Conservation (phyloP, 257 asterid species). For the Solanum piurae region DNA sequence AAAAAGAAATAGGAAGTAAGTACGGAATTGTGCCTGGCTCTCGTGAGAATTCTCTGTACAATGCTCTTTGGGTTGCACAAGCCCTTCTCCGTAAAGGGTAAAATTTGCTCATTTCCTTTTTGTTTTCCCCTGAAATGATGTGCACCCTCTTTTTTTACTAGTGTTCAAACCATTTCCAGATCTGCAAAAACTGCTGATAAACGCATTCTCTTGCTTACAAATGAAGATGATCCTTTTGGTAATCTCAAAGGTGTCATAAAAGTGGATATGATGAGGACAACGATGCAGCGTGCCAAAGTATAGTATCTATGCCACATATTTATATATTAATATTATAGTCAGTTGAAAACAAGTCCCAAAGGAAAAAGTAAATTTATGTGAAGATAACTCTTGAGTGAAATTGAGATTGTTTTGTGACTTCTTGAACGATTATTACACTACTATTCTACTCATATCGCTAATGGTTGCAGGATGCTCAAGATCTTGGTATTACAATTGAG, state of each 20-base stretch:
- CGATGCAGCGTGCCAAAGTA: conserved; percentile 93
- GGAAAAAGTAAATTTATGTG: neutral
- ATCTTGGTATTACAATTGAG: conserved; percentile 82
- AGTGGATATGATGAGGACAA: conserved; percentile 91
- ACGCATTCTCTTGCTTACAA: conserved; percentile 75
- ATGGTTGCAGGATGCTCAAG: conserved; percentile 82
- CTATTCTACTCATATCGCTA: neutral
- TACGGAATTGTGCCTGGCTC: conserved; percentile 76
- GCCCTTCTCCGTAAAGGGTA: conserved; percentile 95
- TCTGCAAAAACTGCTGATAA: conserved; percentile 73
- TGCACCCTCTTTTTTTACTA: conserved; percentile 1
- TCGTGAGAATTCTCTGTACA: conserved; percentile 91
- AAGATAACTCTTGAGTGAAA: neutral
- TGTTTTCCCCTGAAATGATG: neutral
- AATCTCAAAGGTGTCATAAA: conserved; percentile 67
- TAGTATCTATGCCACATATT: neutral
- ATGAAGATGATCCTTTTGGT: conserved; percentile 98
- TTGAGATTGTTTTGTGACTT: neutral
- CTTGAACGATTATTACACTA: neutral
- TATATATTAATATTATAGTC: neutral
- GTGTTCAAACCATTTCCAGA: conserved; percentile 29
- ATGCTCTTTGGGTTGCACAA: conserved; percentile 96
- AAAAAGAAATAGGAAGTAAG: conserved; percentile 66
- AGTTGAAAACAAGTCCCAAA: neutral
- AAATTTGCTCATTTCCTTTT: neutral